phyloP scores from a whole-genome alignment of 1,284 basidiomycete genomes.

The Puccinia sorghi region DNA sequence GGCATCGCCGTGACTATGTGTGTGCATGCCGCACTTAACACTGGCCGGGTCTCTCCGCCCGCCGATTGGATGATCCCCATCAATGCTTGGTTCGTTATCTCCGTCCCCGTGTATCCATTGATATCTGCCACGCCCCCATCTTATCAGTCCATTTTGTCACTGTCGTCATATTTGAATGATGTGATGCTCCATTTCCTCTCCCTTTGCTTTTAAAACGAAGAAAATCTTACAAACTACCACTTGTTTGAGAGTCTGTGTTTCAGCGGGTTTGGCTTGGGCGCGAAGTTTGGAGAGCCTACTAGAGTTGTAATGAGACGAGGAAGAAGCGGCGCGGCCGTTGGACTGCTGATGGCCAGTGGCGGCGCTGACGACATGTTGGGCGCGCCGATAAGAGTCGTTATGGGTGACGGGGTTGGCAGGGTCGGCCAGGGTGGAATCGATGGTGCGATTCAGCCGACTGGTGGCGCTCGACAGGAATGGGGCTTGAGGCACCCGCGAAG shows the following conservation, averaged over 20 bases:
- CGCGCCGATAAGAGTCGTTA: slow-evolving; percentile 20
- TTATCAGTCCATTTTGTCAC: not conserved
- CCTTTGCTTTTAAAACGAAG: not conserved
- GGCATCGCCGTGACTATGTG: slow-evolving; percentile 43
- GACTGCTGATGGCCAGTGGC: slow-evolving; percentile 44
- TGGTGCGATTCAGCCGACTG: slow-evolving; percentile 12
- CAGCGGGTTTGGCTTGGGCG: slow-evolving; percentile 41
- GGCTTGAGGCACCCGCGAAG: slow-evolving; percentile 28
- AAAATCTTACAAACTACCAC: slow-evolving; percentile 28
- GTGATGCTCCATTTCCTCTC: not conserved
- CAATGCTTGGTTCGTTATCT: slow-evolving; percentile 28
- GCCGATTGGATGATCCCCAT: slow-evolving; percentile 28
- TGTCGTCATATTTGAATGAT: no score
- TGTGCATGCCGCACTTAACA: slow-evolving; percentile 19
- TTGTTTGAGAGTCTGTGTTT: slow-evolving; percentile 25
- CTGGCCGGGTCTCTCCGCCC: slow-evolving; percentile 32
- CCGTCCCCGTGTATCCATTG: slow-evolving; percentile 46
- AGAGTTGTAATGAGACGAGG: slow-evolving; percentile 8
- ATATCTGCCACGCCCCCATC: slow-evolving; percentile 1
- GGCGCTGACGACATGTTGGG: slow-evolving; percentile 32
- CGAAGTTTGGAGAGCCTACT: slow-evolving; percentile 36
- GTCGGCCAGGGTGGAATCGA: slow-evolving; percentile 26
- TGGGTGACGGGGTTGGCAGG: slow-evolving; percentile 41
- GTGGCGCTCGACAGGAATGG: slow-evolving; percentile 24
- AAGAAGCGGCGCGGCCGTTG: slow-evolving; percentile 12